A percentile compares a stretch with the other conserved stretches of the same genome.
phyloP scores from a whole-genome alignment of 2,329 filamentous ascomycete species.

The Alternaria longipes region DNA sequence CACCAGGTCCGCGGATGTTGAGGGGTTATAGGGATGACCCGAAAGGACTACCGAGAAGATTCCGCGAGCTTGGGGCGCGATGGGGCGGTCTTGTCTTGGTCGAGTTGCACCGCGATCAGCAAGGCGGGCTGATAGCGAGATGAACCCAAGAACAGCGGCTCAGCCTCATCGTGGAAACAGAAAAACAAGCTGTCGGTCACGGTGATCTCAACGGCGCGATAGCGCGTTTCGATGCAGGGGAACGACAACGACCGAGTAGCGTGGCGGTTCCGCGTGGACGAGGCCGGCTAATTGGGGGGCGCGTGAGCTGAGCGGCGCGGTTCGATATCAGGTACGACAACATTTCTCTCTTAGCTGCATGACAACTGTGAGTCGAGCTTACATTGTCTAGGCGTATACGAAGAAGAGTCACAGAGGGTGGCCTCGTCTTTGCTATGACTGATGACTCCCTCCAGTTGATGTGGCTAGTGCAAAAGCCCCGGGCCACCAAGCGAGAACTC shows the following conservation, averaged over 20 bases:
- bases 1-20: conserved; percentile 9
- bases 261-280: background rate
- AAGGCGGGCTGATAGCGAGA: conserved; percentile 1
- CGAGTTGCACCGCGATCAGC: conserved; percentile 4
- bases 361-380: background rate
- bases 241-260: conserved; percentile 2
- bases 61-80: conserved; percentile 6
- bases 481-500: conserved; percentile 15
- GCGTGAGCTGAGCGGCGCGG: background rate
- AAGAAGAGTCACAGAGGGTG: conserved; percentile 3
- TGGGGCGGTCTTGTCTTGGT: background rate
- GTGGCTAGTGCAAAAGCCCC: conserved; percentile 17
- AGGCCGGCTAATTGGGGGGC: background rate
- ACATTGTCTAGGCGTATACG: background rate
- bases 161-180: background rate
- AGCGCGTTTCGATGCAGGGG: conserved; percentile 15
- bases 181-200: background rate
- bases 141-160: background rate
- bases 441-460: background rate
- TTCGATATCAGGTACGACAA: background rate
- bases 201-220: conserved; percentile 2
- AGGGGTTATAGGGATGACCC: conserved; percentile 12
- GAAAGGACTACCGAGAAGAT: conserved; percentile 13
- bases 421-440: background rate
- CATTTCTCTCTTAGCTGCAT: background rate